Percentiles rank a stretch among this genome's conserved stretches.
phyloP scores from a whole-genome alignment of 768 basidiomycete species.

The Neoboletus magnificus region DNA sequence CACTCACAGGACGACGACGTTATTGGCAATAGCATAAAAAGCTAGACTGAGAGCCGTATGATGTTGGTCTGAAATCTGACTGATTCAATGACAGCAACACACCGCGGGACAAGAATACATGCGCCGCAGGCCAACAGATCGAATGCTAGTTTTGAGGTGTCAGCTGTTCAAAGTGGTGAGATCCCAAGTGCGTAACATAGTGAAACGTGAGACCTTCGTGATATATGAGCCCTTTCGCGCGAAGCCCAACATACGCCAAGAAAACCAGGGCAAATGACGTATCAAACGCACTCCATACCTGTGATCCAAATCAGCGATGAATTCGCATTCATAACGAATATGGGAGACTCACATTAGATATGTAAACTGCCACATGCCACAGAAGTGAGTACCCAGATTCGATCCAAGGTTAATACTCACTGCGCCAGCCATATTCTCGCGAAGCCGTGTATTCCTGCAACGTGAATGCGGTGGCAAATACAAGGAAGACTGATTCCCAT shows the following conservation, averaged over 20 bases:
- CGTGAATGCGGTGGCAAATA: constrained; percentile 75
- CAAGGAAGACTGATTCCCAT: constrained; percentile 71
- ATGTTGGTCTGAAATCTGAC: background rate
- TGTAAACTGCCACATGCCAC: constrained; percentile 53
- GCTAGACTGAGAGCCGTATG: constrained; percentile 47
- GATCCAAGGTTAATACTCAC: constrained; percentile 45
- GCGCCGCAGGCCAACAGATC: constrained; percentile 83
- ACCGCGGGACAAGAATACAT: constrained; percentile 84
- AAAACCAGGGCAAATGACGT: constrained; percentile 70
- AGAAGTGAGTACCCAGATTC: background rate
- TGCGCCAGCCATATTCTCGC: constrained; percentile 83
- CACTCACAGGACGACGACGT: constrained; percentile 71
- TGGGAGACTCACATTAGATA: constrained; percentile 62
- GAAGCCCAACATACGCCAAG: constrained; percentile 60
- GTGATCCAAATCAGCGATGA: constrained; percentile 2
- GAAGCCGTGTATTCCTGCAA: constrained; percentile 86
- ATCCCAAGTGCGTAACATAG: background rate
- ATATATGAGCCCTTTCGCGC: constrained; percentile 57
- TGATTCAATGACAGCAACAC: constrained; percentile 7
- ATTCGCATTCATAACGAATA: background rate
- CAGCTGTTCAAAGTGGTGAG: constrained; percentile 30
- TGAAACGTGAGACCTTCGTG: constrained; percentile 43
- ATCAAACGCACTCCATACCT: constrained; percentile 94
- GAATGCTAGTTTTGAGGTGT: constrained; percentile 61
- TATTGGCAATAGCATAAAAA: constrained; percentile 77